Evolutionary conservation across 257 asterid species (phyloP).

Genomic region (Rubia yunnanensis): DNA sequence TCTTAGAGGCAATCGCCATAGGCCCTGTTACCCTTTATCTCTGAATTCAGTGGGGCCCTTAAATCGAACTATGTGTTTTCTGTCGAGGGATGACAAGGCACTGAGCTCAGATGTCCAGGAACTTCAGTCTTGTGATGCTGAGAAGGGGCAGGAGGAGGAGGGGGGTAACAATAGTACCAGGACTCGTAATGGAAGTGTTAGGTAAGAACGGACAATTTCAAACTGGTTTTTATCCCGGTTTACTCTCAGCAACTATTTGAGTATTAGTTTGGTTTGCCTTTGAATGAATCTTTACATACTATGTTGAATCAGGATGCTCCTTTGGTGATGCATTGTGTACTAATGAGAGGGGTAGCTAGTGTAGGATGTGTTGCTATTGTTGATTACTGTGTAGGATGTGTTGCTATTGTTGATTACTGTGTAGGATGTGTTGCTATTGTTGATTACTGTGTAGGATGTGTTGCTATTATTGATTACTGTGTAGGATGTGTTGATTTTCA

Average conservation of each 20-base stretch:
- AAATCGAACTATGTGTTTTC: constrained; percentile 23
- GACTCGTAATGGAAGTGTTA: constrained; percentile 18
- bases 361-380: not conserved
- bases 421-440: no score
- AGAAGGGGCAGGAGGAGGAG: constrained; percentile 13
- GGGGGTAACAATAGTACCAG: constrained; percentile 15
- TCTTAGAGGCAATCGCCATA: constrained; percentile 5
- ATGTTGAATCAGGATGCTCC: not conserved
- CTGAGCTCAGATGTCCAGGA: constrained; percentile 29
- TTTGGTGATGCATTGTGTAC: not conserved
- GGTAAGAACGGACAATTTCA: constrained; percentile 18
- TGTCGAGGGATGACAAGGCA: constrained; percentile 20
- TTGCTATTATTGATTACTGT: not conserved
- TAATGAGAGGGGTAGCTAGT: not conserved
- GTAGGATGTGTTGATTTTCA: not conserved
- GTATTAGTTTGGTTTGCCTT: not conserved
- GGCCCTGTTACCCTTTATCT: constrained; percentile 21
- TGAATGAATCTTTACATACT: not conserved
- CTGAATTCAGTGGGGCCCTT: constrained; percentile 24
- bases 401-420: no score
- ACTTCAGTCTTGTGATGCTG: constrained; percentile 18
- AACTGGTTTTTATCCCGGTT: not conserved
- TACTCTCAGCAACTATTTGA: not conserved
- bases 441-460: no score
- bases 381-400: not conserved